phyloP scores from a whole-genome alignment of 2,329 filamentous ascomycete species.

The Drechslera avenae region DNA sequence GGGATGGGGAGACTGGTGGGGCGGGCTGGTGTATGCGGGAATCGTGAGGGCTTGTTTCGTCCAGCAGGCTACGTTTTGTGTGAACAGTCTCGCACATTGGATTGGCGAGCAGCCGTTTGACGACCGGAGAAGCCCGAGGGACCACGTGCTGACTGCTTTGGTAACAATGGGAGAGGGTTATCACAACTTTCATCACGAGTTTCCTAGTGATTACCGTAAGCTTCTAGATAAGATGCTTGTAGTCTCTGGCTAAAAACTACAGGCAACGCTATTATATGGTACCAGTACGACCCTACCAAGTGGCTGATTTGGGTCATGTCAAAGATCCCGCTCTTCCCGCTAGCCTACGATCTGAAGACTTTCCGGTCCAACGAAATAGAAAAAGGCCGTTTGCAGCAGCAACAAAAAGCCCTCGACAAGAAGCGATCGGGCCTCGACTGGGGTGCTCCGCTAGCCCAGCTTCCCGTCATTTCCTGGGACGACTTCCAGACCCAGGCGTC shows the following conservation, averaged over 20 bases:
- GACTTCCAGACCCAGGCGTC: slow-evolving; percentile 40
- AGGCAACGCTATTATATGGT: slow-evolving; percentile 48
- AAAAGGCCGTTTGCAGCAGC: slow-evolving; percentile 49
- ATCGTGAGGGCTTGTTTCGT: slow-evolving; percentile 57
- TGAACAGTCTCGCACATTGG: slow-evolving; percentile 60
- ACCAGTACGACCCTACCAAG: slow-evolving; percentile 50
- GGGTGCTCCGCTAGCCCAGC: slow-evolving; percentile 44
- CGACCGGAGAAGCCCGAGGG: slow-evolving; percentile 45
- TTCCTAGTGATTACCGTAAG: slow-evolving; percentile 43
- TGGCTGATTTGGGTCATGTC: slow-evolving; percentile 47
- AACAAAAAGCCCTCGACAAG: slow-evolving; percentile 48
- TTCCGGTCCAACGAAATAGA: slow-evolving; percentile 45
- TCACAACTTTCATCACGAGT: slow-evolving; percentile 52
- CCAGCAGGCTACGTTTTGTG: slow-evolving; percentile 59
- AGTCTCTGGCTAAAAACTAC: neutral
- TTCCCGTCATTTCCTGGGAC: slow-evolving; percentile 49
- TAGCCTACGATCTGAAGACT: slow-evolving; percentile 47
- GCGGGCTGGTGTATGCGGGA: slow-evolving; percentile 56
- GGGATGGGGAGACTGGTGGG: slow-evolving; percentile 55
- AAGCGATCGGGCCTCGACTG: slow-evolving; percentile 46
- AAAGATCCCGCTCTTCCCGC: slow-evolving; percentile 36
- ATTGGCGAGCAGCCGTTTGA: slow-evolving; percentile 54
- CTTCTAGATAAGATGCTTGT: neutral
- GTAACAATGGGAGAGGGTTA: slow-evolving; percentile 51
- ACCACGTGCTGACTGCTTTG: slow-evolving; percentile 47